Conservation (phyloP, 1,284 basidiomycete species). For the Cerrena zonata region DNA sequence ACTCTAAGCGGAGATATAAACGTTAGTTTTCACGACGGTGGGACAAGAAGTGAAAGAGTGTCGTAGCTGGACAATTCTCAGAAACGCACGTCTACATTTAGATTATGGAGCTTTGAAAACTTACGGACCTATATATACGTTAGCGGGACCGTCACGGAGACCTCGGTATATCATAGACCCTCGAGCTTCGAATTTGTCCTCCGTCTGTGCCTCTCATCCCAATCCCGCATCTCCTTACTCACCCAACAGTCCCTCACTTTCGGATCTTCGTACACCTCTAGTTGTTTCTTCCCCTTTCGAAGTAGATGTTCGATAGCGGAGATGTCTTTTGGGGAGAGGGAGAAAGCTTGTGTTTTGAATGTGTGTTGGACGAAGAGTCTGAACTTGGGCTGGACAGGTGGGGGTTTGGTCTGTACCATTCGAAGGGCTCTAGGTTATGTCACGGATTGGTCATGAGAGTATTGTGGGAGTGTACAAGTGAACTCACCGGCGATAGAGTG, state of each 20-base stretch:
- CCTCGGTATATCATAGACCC: too few relatives aligned
- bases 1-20: too few relatives aligned
- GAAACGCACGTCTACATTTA: too few relatives aligned
- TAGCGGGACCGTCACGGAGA: too few relatives aligned
- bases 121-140: too few relatives aligned
- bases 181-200: too few relatives aligned
- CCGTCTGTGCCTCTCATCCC: conserved; percentile 36
- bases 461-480: background rate
- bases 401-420: conserved; percentile 64
- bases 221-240: conserved; percentile 58
- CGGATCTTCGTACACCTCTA: conserved; percentile 62
- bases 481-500: conserved; percentile 64
- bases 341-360: conserved; percentile 57
- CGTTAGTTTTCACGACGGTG: too few relatives aligned
- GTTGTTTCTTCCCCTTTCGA: conserved; percentile 55
- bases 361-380: conserved; percentile 58
- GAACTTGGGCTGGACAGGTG: conserved; percentile 53
- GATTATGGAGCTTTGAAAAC: too few relatives aligned
- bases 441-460: background rate
- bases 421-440: conserved; percentile 56
- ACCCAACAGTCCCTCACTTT: conserved; percentile 69
- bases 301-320: conserved; percentile 67
- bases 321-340: conserved; percentile 59
- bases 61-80: too few relatives aligned
- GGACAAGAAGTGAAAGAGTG: too few relatives aligned